Evolutionary conservation across 2,329 filamentous ascomycete genomes (phyloP).

Genomic region (Hymenoscyphus linearis): DNA sequence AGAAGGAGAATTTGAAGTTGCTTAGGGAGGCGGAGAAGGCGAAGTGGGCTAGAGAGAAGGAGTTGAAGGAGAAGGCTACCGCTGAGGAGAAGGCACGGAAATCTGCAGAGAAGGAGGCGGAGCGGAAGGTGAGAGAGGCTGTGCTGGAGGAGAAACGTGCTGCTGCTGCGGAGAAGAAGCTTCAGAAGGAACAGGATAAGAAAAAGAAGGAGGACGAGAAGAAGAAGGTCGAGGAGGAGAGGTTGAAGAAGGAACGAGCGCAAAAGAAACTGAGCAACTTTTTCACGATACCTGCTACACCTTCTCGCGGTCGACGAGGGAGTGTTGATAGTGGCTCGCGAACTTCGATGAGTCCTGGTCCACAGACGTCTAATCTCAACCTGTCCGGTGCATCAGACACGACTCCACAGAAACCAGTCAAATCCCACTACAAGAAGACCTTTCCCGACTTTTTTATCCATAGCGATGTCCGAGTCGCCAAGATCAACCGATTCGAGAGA

Average conservation of each 20-base stretch:
- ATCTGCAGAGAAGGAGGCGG: conserved; percentile 38
- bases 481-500: conserved; percentile 46
- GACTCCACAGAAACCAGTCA: conserved; percentile 28
- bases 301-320: conserved; percentile 10
- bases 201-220: conserved; percentile 33
- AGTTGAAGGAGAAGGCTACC: conserved; percentile 22
- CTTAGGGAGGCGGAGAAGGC: neutral
- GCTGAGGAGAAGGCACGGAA: conserved; percentile 26
- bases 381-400: conserved; percentile 10
- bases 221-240: conserved; percentile 41
- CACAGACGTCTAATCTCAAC: conserved; percentile 15
- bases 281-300: conserved; percentile 18
- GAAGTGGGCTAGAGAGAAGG: neutral
- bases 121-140: conserved; percentile 30
- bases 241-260: conserved; percentile 41
- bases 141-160: conserved; percentile 15
- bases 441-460: conserved; percentile 83
- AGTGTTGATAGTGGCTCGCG: conserved; percentile 22
- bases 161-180: conserved; percentile 29
- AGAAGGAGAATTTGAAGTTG: conserved; percentile 22
- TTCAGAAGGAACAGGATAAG: conserved; percentile 33
- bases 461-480: conserved; percentile 65
- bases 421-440: conserved; percentile 54
- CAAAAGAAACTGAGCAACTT: conserved; percentile 36
- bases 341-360: conserved; percentile 24